Base-by-base conservation (phyloP, 148 eudicot genomes). In the Fagopyrum esculentum region DNA sequence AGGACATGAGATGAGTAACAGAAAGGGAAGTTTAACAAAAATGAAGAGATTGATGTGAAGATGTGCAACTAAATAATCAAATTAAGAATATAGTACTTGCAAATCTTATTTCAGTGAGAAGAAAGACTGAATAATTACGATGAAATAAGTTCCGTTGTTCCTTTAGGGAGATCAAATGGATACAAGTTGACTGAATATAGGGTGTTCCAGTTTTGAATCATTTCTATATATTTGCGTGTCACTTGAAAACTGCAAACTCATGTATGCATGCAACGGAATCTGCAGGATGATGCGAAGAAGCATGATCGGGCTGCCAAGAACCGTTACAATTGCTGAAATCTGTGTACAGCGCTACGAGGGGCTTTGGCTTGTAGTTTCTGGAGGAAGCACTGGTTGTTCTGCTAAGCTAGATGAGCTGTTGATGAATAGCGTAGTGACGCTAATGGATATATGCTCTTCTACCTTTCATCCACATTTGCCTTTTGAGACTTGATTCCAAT, bases 201-300 rank as follows among this genome's bases (percentile, higher is more conserved):
- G n/a, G n/a, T 15, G 5, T 50, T 70, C 30, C 63, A 12, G 0
- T 13, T 57, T 17, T 57, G 63, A 2, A 59, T 59, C 3, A 8
- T 17, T 1, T 19, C 5, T 19, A 6, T 55, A 17, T 55, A 16
- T 55, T 17, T 9, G 17, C 11, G 4, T 59, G 19, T 19, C 56
- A 35, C 40, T 52, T 52, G 17, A 5, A 52, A 52, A 52, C 13
- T 5, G 4, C 5, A 4, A 1, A 59, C 64, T 59, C 64, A 22
- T 59, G 5, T 9, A 9, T 19, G 9, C 16, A 12, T 76, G 43
- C 40, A 71, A 35, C 6, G 11, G 4, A 43, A 50, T 10, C 16
- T 46, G 35, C 85, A 94, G 98, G 98, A 91, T 1, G 98, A 94
- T 80, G 91, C 97, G 70, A 91, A 80, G 85, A 87, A 75, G 82